Evolutionary conservation across 805 yeast genomes (phyloP).

Genomic region (Candida taoyuanica): DNA sequence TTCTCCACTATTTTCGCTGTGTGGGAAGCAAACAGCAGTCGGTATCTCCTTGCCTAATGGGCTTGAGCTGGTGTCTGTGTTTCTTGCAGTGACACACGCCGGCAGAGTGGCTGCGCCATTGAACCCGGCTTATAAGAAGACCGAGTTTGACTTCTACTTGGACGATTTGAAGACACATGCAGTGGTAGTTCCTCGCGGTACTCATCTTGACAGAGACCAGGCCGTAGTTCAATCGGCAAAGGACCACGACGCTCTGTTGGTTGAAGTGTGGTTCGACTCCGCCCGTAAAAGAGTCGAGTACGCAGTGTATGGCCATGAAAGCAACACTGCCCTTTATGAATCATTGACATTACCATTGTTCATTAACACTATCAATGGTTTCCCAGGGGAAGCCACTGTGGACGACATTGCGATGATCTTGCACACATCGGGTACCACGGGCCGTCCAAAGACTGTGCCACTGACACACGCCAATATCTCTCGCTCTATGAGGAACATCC

Average conservation of each 20-base stretch:
- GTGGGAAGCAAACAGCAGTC: constrained; percentile 39
- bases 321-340: constrained; percentile 27
- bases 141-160: constrained; percentile 61
- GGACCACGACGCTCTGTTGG: constrained; percentile 42
- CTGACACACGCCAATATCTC: constrained; percentile 60
- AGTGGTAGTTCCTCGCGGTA: constrained; percentile 53
- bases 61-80: constrained; percentile 52
- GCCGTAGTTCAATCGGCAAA: constrained; percentile 49
- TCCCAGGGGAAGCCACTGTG: constrained; percentile 42
- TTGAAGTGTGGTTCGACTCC: constrained; percentile 47
- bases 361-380: constrained; percentile 25
- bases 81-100: constrained; percentile 52
- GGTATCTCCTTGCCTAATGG: constrained; percentile 61
- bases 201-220: constrained; percentile 30
- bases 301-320: constrained; percentile 26
- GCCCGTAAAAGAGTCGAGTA: constrained; percentile 40
- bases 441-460: constrained; percentile 73
- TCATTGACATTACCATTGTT: constrained; percentile 29
- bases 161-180: constrained; percentile 55
- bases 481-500: constrained; percentile 54
- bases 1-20: constrained; percentile 37
- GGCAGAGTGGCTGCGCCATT: constrained; percentile 64
- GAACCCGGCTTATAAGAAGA: constrained; percentile 56
- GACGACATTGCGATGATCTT: constrained; percentile 58
- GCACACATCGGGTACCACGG: constrained; percentile 76